Evolutionary conservation across 208 protist genomes (phyloP), one percentile per base, ranked within the genome.

Genomic region (Zelonia costaricensis): DNA sequence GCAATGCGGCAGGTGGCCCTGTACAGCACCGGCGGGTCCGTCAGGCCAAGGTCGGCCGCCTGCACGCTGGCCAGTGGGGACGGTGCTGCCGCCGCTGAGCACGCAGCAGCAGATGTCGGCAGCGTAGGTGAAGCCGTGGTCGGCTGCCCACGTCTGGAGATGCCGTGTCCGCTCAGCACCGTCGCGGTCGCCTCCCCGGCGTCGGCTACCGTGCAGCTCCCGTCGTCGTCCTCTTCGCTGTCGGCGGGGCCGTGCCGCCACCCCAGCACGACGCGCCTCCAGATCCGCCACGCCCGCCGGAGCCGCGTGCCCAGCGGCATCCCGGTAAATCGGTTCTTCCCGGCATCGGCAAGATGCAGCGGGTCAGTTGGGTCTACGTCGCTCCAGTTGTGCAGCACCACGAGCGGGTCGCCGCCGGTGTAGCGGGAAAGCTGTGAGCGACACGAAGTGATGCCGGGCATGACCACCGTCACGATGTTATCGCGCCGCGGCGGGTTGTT

Each of bases 401-500:
- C 75, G 4, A 95, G 71, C 23, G 82, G 81, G 46, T 91, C 84
- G 4, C 69, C 68, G 23, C 78, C 88, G 8, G 78, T 82, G 75
- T 95, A 95, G 23, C 86, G 82, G 0, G 85, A 49, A 18, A 95
- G 65, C 52, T 91, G 81, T 0, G 85, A 46, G 8, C 85, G 76
- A 16, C 74, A 69, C 10, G 85, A 78, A 1, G 82, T 90, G 46
- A 92, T 68, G 18, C 88, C 88, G 22, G 85, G 85, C 62, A 85
- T 86, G 10, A 70, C 75, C 15, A 95, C 85, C 15, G 88, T 92
- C 43, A 95, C 62, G 53, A 95, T 95, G 62, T 95, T 95, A 23
- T 68, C 66, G 9, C 88, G 74, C 33, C 25, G 66, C 23, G 82
- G 82, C 2, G 78, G 81, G 27, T 55, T 79, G 39, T 82, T 56